Evolutionary conservation across 2,329 filamentous ascomycete species (phyloP).

Genomic region (Penicillium sp.): DNA sequence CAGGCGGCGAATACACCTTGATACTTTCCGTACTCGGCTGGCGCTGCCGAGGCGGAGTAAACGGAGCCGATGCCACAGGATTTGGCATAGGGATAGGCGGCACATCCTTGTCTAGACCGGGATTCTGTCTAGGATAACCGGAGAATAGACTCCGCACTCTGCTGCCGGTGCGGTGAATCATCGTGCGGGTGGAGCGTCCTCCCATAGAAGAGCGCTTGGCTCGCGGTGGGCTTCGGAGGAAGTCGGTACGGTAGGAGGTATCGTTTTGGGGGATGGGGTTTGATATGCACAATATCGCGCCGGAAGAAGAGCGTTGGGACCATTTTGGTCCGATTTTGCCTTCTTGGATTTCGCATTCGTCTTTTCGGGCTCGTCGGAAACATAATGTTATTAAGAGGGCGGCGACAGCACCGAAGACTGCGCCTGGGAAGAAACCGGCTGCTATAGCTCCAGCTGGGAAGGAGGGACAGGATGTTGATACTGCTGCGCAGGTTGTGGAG

Average conservation of each 20-base stretch:
- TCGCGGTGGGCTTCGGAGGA: slow-evolving; percentile 29
- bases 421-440: slow-evolving; percentile 48
- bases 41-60: slow-evolving; percentile 23
- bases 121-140: slow-evolving; percentile 8
- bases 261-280: slow-evolving; percentile 45
- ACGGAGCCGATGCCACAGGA: slow-evolving; percentile 9
- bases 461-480: slow-evolving; percentile 29
- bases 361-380: slow-evolving; percentile 28
- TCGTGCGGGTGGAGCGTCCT: slow-evolving; percentile 33
- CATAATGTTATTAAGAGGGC: slow-evolving; percentile 51
- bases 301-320: slow-evolving; percentile 34
- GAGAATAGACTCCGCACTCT: slow-evolving; percentile 40
- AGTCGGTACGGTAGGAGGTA: slow-evolving; percentile 44
- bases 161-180: slow-evolving; percentile 35
- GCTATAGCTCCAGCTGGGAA: slow-evolving; percentile 43
- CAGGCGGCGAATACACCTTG: slow-evolving; percentile 46
- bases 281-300: slow-evolving; percentile 39
- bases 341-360: slow-evolving; percentile 20
- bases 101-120: slow-evolving; percentile 22
- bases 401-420: slow-evolving; percentile 48
- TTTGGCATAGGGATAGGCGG: slow-evolving; percentile 17
- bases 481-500: neutral
- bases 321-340: slow-evolving; percentile 27
- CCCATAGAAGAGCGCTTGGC: slow-evolving; percentile 23
- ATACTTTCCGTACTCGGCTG: slow-evolving; percentile 46